phyloP scores from a whole-genome alignment of 2,329 filamentous ascomycete genomes.

The Colletotrichum nymphaeae region DNA sequence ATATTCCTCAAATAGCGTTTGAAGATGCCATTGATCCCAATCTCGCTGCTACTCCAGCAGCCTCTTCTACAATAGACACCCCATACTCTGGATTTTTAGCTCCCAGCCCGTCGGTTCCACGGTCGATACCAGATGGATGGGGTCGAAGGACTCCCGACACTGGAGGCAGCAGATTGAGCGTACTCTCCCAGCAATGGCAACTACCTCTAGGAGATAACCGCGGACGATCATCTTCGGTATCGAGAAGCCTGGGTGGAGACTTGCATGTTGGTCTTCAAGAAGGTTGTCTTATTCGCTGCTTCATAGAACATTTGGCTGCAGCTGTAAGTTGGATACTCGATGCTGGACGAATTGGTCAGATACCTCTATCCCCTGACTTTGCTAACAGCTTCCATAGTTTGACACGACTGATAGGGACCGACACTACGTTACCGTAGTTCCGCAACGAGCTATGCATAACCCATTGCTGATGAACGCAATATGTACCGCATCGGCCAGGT shows the following conservation, averaged over 20 bases:
- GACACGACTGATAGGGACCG: conserved; percentile 21
- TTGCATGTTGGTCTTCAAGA: conserved; percentile 5
- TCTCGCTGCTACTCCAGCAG: neutral
- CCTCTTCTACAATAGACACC: neutral
- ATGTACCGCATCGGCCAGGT: conserved; percentile 18
- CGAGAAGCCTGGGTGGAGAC: neutral
- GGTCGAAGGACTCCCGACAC: neutral
- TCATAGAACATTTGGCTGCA: conserved; percentile 15
- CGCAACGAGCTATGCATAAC: conserved; percentile 7
- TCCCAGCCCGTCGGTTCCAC: neutral
- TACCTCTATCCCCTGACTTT: neutral
- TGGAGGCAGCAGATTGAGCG: neutral
- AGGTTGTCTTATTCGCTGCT: conserved; percentile 7
- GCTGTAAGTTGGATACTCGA: neutral
- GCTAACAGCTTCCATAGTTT: neutral
- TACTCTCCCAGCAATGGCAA: neutral
- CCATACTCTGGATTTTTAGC: neutral
- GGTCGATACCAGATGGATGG: conserved; percentile 17
- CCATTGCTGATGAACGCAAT: conserved; percentile 12
- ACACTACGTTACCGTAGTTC: conserved; percentile 9
- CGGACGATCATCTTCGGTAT: neutral
- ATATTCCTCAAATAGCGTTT: neutral
- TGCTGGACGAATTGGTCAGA: neutral
- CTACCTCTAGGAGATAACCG: neutral
- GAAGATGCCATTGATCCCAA: neutral